phyloP scores from a whole-genome alignment of 1,284 basidiomycete species.

The Ceratorhiza oryzae-sativae region DNA sequence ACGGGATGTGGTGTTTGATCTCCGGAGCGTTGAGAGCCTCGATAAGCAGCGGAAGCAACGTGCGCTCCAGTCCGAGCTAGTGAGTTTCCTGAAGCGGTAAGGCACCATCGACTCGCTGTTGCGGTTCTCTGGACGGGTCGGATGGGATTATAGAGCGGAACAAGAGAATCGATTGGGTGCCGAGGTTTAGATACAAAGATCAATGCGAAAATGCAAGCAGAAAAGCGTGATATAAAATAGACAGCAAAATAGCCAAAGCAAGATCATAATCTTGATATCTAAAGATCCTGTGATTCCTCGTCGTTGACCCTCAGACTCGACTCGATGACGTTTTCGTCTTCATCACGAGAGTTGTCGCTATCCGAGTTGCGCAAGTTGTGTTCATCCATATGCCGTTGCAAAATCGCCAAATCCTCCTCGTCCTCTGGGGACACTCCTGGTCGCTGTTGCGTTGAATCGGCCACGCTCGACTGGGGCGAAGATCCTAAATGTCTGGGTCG shows the following conservation, averaged over 20 bases:
- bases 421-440: neutral
- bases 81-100: slow-evolving; percentile 75
- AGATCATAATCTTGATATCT: neutral
- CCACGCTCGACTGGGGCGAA: neutral
- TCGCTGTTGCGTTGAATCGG: neutral
- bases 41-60: slow-evolving; percentile 83
- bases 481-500: neutral
- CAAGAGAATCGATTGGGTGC: slow-evolving; percentile 4
- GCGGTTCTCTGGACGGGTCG: slow-evolving; percentile 9
- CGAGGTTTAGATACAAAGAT: slow-evolving; percentile 15
- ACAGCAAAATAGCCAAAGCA: neutral
- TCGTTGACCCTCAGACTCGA: neutral
- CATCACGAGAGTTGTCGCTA: neutral
- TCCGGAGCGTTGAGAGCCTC: slow-evolving; percentile 86
- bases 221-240: neutral
- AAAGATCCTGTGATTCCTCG: slow-evolving; percentile 27
- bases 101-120: neutral
- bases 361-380: slow-evolving; percentile 13
- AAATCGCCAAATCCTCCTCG: slow-evolving; percentile 10
- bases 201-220: neutral
- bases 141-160: slow-evolving; percentile 14
- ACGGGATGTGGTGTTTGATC: slow-evolving; percentile 89
- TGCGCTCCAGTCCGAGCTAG: slow-evolving; percentile 92
- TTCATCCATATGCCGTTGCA: slow-evolving; percentile 24
- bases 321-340: slow-evolving; percentile 3